phyloP scores from a whole-genome alignment of 176 grass and related monocot species.

The Carex pumila region DNA sequence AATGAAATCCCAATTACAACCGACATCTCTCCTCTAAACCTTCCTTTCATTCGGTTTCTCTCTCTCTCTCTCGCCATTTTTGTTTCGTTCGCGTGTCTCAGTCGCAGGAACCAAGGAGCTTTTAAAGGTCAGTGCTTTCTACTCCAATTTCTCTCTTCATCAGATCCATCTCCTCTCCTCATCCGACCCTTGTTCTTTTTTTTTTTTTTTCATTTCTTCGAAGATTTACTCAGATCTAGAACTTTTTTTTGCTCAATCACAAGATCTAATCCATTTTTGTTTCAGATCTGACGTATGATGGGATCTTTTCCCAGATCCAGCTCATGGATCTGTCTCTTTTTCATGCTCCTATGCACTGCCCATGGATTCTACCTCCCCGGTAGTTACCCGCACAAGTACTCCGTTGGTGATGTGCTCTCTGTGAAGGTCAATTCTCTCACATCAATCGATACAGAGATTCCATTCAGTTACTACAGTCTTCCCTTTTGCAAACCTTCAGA shows the following conservation, averaged over 20 bases:
- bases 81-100: too few relatives aligned
- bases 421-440: conserved; percentile 51
- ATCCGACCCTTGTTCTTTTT: not conserved
- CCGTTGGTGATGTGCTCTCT: conserved; percentile 1
- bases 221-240: not conserved
- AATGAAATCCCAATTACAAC: too few relatives aligned
- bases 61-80: too few relatives aligned
- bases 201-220: too few relatives aligned
- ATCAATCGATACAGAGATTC: conserved; percentile 41
- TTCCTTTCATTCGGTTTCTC: too few relatives aligned
- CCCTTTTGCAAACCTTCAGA: conserved; percentile 36
- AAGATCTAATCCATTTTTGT: conserved; percentile 12
- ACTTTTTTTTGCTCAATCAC: not conserved
- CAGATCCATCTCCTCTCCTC: not conserved
- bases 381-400: conserved; percentile 34
- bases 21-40: too few relatives aligned
- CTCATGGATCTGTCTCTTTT: conserved; percentile 14
- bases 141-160: too few relatives aligned
- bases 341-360: not conserved
- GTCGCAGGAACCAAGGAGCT: too few relatives aligned
- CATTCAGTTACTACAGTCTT: conserved; percentile 42
- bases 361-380: conserved; percentile 40
- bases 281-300: conserved; percentile 24
- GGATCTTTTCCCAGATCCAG: conserved; percentile 15
- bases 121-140: too few relatives aligned